These are phyloP conservation scores for Tolypocladium endophyticum DNA, from an alignment of 2,329 filamentous ascomycete genomes.

Conservation along the genomic window DNA sequence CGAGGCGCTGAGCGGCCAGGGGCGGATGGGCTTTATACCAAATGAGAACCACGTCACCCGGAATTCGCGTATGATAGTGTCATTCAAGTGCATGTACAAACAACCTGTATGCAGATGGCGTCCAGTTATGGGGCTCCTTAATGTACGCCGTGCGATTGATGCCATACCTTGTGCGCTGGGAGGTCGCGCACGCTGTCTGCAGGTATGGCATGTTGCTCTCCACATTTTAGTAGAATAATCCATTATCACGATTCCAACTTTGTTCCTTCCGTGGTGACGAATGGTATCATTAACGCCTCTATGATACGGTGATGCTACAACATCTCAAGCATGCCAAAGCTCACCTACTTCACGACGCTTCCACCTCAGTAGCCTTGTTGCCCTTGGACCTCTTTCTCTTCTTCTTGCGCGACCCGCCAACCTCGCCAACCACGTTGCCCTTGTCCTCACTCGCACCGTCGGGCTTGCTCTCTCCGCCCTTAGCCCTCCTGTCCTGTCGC, in stretches of 20 bases:
- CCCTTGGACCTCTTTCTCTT: slow-evolving; percentile 42
- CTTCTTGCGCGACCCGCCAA: slow-evolving; percentile 27
- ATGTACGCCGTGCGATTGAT: neutral
- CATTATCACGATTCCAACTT: neutral
- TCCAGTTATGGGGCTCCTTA: too few species aligned
- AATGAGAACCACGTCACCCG: neutral
- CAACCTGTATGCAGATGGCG: neutral
- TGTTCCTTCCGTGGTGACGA: neutral
- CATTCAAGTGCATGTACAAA: neutral
- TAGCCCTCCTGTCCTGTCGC: neutral
- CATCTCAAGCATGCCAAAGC: neutral
- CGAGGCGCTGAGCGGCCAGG: too few species aligned
- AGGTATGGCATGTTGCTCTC: neutral
- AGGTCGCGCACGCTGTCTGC: neutral
- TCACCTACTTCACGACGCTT: neutral
- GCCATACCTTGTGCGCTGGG: too few species aligned
- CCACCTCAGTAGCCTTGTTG: slow-evolving; percentile 24
- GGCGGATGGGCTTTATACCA: neutral
- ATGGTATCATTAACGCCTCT: slow-evolving; percentile 2
- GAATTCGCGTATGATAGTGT: neutral
- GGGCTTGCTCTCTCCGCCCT: neutral
- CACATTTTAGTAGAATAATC: too few species aligned
- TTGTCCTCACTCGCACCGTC: neutral
- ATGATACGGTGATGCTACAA: neutral
- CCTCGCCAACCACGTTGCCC: slow-evolving; percentile 18